These are phyloP conservation scores for Mortierella polycephala DNA, from an alignment of 371 early-diverging fungal genomes.

Conservation along the genomic window DNA sequence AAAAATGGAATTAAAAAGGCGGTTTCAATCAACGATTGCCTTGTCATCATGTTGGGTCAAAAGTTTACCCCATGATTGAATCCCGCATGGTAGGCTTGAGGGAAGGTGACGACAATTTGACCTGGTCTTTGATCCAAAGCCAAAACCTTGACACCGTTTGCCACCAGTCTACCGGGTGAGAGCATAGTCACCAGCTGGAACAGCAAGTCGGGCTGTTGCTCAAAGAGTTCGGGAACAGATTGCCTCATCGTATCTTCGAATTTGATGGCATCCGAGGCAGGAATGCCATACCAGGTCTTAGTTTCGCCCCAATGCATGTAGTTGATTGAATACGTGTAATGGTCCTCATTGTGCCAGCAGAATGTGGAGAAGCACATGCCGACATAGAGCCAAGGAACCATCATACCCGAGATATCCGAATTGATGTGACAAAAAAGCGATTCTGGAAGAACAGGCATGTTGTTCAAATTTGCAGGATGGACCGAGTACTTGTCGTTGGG, in stretches of 20 bases:
- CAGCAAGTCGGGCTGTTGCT: slow-evolving; percentile 90
- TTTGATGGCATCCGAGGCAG: slow-evolving; percentile 79
- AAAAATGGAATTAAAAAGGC: neutral
- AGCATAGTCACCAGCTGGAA: slow-evolving; percentile 94
- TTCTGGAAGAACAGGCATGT: slow-evolving; percentile 80
- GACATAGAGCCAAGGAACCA: slow-evolving; percentile 96
- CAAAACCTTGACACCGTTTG: slow-evolving; percentile 81
- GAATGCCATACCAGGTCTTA: slow-evolving; percentile 98
- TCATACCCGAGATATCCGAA: slow-evolving; percentile 94
- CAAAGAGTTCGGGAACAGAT: slow-evolving; percentile 89
- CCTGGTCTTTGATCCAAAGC: slow-evolving; percentile 92
- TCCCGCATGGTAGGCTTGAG: slow-evolving; percentile 95
- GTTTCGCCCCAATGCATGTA: slow-evolving; percentile 97
- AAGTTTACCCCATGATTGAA: slow-evolving; percentile 92
- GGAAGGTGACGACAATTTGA: slow-evolving; percentile 96
- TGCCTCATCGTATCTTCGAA: slow-evolving; percentile 89
- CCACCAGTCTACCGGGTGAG: slow-evolving; percentile 80
- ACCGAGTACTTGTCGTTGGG: slow-evolving; percentile 68
- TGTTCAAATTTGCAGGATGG: slow-evolving; percentile 90
- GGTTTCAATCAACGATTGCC: neutral
- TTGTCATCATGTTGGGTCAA: neutral
- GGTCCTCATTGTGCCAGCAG: slow-evolving; percentile 99
- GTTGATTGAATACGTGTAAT: slow-evolving; percentile 95
- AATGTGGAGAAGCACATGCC: slow-evolving; percentile 97
- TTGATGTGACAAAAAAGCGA: slow-evolving; percentile 91